A percentile compares a stretch with the other conserved stretches of the same genome.
Conservation (phyloP, 495 filamentous ascomycete genomes). For the Amniculicola lignicola region DNA sequence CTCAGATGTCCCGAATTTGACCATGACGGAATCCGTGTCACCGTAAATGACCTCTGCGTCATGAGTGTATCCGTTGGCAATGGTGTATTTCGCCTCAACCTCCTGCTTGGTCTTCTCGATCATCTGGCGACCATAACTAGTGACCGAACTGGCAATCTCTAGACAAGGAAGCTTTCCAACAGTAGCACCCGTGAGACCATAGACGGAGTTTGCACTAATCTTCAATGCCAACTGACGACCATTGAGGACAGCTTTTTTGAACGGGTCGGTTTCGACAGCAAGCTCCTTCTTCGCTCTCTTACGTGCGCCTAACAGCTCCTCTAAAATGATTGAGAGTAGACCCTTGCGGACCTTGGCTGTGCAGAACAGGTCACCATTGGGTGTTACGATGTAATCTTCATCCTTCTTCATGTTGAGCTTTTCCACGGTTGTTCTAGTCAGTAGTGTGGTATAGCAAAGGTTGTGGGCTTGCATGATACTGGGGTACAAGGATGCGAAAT, state of each 20-base stretch:
- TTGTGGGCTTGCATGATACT: conserved; percentile 99
- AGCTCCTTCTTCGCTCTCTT: conserved; percentile 91
- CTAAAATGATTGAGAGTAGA: conserved; percentile 88
- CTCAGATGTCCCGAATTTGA: conserved; percentile 89
- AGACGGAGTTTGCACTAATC: conserved; percentile 95
- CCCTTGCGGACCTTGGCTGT: conserved; percentile 88
- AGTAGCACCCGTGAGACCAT: conserved; percentile 93
- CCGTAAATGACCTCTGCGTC: conserved; percentile 97
- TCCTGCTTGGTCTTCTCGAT: conserved; percentile 95
- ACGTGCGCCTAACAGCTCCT: conserved; percentile 82
- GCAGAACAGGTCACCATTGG: conserved; percentile 89
- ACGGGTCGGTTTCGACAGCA: conserved; percentile 86
- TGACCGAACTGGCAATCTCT: conserved; percentile 92
- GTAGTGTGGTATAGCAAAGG: conserved; percentile 92
- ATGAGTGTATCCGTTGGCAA: conserved; percentile 89
- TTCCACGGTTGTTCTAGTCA: conserved; percentile 77
- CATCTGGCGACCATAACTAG: conserved; percentile 94
- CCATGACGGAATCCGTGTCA: conserved; percentile 99
- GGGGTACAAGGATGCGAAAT: conserved; percentile 98
- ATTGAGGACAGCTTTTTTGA: conserved; percentile 97
- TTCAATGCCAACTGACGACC: conserved; percentile 96
- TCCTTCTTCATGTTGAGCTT: conserved; percentile 71
- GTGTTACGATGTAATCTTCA: conserved; percentile 94
- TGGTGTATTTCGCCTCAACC: conserved; percentile 82
- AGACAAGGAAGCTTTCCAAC: conserved; percentile 95